A percentile compares a stretch with the other conserved stretches of the same genome.
These are phyloP conservation scores for Ustilago shanxiensis DNA, from an alignment of 1,284 basidiomycete genomes.

Conservation along the genomic window DNA sequence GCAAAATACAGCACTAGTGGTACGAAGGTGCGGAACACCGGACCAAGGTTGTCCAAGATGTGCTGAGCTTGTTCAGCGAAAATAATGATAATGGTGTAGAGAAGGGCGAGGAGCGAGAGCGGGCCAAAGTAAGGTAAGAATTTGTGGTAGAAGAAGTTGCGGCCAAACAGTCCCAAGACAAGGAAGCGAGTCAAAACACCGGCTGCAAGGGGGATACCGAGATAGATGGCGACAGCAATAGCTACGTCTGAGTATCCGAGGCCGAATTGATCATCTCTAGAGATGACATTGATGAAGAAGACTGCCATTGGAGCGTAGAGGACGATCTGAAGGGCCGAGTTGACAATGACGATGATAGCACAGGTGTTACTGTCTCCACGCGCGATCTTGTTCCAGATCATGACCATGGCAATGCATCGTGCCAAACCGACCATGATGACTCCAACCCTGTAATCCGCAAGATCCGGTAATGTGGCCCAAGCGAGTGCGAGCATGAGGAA, in stretches of 20 bases:
- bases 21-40: slow-evolving; percentile 74
- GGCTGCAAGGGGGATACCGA: slow-evolving; percentile 78
- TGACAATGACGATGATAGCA: slow-evolving; percentile 77
- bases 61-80: slow-evolving; percentile 77
- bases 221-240: slow-evolving; percentile 77
- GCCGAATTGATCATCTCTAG: slow-evolving; percentile 70
- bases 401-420: slow-evolving; percentile 70
- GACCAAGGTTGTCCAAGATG: slow-evolving; percentile 61
- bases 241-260: slow-evolving; percentile 80
- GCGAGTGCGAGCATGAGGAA: slow-evolving; percentile 83
- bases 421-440: slow-evolving; percentile 77
- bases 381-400: slow-evolving; percentile 79
- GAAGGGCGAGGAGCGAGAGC: slow-evolving; percentile 75
- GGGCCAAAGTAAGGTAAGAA: slow-evolving; percentile 82
- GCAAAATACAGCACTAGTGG: slow-evolving; percentile 81
- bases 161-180: slow-evolving; percentile 73
- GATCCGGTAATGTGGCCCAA: slow-evolving; percentile 85
- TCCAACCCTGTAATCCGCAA: slow-evolving; percentile 70
- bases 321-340: slow-evolving; percentile 78
- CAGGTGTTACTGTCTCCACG: slow-evolving; percentile 81
- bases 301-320: slow-evolving; percentile 82
- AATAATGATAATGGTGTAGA: slow-evolving; percentile 80
- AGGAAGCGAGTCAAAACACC: slow-evolving; percentile 79
- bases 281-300: slow-evolving; percentile 81
- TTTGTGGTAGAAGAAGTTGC: slow-evolving; percentile 73